These are phyloP conservation scores for Pichia inconspicua DNA, from an alignment of 1,139 yeast genomes.

Conservation along the genomic window DNA sequence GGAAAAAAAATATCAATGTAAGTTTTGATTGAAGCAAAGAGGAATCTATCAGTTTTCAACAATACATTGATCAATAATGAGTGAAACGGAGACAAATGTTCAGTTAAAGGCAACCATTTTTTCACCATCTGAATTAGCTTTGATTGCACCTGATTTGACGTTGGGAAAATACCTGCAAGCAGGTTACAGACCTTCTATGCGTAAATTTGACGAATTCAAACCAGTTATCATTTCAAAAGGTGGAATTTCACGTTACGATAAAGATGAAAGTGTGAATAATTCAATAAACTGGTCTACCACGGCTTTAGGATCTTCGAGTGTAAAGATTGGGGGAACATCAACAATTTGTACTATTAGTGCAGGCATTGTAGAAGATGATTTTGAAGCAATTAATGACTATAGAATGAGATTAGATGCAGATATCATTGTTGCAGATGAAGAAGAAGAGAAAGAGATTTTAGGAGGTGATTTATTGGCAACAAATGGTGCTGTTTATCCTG, in stretches of 20 bases:
- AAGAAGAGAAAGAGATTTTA: conserved; percentile 5
- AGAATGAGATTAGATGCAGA: conserved; percentile 27
- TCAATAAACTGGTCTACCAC: conserved; percentile 19
- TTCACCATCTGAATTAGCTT: conserved; percentile 74
- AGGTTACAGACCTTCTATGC: conserved; percentile 66
- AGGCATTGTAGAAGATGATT: conserved; percentile 52
- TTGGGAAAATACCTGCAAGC: conserved; percentile 67
- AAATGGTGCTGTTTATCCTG: conserved; percentile 52
- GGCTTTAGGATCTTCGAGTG: conserved; percentile 65
- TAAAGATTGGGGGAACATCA: conserved; percentile 68
- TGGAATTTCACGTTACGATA: conserved; percentile 34
- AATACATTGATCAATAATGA: neutral
- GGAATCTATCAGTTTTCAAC: too few species aligned
- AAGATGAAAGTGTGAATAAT: neutral
- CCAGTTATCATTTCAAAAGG: conserved; percentile 41
- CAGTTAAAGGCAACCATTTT: conserved; percentile 41
- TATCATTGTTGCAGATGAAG: conserved; percentile 17
- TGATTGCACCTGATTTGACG: conserved; percentile 80
- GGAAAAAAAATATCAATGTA: neutral
- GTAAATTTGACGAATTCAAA: conserved; percentile 68
- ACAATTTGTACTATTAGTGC: conserved; percentile 71
- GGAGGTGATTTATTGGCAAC: conserved; percentile 8
- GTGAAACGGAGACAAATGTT: conserved; percentile 4
- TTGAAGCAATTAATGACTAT: conserved; percentile 31
- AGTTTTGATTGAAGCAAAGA: too few species aligned